These are phyloP conservation scores for Fusarium sp. DNA, from an alignment of 2,329 filamentous ascomycete species.

Conservation along the genomic window DNA sequence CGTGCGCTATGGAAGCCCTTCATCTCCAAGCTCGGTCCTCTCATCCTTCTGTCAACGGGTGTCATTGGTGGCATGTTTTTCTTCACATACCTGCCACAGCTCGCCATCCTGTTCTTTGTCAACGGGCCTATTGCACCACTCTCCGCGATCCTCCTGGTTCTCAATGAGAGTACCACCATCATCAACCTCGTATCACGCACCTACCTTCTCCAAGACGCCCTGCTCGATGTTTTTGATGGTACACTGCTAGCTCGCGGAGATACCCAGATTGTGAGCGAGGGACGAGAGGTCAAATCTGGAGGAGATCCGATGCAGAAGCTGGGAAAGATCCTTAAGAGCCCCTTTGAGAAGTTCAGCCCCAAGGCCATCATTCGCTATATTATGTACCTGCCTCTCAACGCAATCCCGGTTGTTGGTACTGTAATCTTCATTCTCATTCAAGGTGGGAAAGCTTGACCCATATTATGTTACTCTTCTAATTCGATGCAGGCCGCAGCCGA, in stretches of 20 bases:
- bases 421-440: constrained; percentile 83
- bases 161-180: constrained; percentile 72
- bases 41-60: constrained; percentile 76
- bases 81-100: constrained; percentile 88
- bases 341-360: constrained; percentile 68
- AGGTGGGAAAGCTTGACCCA: constrained; percentile 56
- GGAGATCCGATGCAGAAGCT: constrained; percentile 68
- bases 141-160: constrained; percentile 76
- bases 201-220: constrained; percentile 83
- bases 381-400: constrained; percentile 91
- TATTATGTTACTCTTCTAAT: constrained; percentile 15
- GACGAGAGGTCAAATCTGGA: constrained; percentile 78
- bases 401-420: constrained; percentile 91
- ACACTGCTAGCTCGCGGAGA: constrained; percentile 67
- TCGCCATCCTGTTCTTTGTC: constrained; percentile 84
- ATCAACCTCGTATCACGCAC: constrained; percentile 71
- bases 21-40: constrained; percentile 67
- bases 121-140: constrained; percentile 86
- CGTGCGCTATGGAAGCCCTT: constrained; percentile 71
- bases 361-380: constrained; percentile 81
- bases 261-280: constrained; percentile 75
- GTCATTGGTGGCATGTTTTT: constrained; percentile 87
- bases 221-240: constrained; percentile 91
- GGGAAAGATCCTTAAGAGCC: constrained; percentile 69
- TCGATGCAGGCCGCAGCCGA: constrained; percentile 59